Conservation (phyloP, 257 asterid genomes). For the Haberlea rhodopensis region DNA sequence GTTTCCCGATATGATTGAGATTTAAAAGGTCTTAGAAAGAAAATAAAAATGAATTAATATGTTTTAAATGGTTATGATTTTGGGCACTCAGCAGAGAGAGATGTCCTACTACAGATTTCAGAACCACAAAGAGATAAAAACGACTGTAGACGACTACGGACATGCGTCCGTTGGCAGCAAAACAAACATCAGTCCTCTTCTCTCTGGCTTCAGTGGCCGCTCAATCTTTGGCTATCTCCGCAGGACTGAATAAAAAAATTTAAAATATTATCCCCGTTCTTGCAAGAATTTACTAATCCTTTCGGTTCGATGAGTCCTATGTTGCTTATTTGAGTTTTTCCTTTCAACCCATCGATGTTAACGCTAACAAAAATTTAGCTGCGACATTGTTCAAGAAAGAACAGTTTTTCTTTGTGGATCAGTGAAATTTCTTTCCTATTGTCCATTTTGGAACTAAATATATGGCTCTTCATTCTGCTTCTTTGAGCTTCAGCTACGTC, state of each 20-base stretch:
- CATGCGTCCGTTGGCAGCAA: constrained; percentile 22
- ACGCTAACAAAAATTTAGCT: constrained; percentile 30
- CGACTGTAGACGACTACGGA: not conserved
- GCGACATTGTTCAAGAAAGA: constrained; percentile 12
- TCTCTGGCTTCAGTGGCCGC: not conserved
- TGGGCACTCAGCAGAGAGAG: no score
- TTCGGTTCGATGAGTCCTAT: constrained; percentile 33
- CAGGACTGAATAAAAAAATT: not conserved
- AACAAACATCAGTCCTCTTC: constrained; percentile 2
- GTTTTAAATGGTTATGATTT: no score
- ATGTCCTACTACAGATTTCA: no score
- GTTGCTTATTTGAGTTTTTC: constrained; percentile 23
- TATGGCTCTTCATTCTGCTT: constrained; percentile 64
- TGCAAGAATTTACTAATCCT: constrained; percentile 11
- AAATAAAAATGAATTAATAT: no score
- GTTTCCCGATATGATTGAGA: no score
- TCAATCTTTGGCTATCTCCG: constrained; percentile 20
- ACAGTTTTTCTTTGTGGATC: constrained; percentile 19
- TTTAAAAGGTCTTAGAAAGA: no score
- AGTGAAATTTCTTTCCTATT: not conserved
- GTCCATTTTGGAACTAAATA: constrained; percentile 2
- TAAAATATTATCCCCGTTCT: not conserved
- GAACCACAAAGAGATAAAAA: no score
- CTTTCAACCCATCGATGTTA: constrained; percentile 27
- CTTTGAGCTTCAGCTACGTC: constrained; percentile 47